Conservation (phyloP, 768 basidiomycete species). For the Naganishia antarctica region DNA sequence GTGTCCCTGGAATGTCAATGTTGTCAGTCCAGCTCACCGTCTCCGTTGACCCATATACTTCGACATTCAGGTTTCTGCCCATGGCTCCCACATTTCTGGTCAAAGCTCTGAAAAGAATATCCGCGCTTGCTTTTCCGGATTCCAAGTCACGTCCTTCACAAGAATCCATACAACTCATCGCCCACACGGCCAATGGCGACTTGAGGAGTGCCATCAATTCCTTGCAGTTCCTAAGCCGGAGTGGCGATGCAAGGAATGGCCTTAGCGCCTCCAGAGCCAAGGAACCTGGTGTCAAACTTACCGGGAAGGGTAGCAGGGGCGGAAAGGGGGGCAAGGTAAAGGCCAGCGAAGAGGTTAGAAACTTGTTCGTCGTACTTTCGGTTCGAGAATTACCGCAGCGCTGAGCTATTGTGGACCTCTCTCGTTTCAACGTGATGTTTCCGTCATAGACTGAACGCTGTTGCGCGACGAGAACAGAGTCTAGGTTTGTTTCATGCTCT, state of each 20-base stretch:
- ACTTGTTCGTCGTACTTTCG: not conserved
- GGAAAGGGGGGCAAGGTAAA: slow-evolving; percentile 41
- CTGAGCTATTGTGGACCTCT: no score
- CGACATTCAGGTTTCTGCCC: slow-evolving; percentile 71
- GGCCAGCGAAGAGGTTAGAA: not conserved
- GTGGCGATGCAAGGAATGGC: slow-evolving; percentile 35
- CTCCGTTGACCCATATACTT: not conserved
- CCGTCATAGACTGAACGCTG: slow-evolving; percentile 59
- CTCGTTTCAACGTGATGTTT: not conserved
- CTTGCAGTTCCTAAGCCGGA: slow-evolving; percentile 72
- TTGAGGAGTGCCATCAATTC: slow-evolving; percentile 90
- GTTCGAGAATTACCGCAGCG: no score
- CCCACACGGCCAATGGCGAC: slow-evolving; percentile 79
- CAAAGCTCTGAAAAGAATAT: slow-evolving; percentile 68
- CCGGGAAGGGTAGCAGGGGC: slow-evolving; percentile 41
- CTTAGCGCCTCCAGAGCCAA: slow-evolving; percentile 23
- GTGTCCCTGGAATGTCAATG: slow-evolving; percentile 35
- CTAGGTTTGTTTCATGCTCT: slow-evolving; percentile 84
- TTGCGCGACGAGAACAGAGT: slow-evolving; percentile 78
- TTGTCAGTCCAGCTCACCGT: not conserved
- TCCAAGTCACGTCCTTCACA: slow-evolving; percentile 54
- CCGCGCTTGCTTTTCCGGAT: slow-evolving; percentile 53
- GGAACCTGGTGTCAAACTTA: slow-evolving; percentile 18
- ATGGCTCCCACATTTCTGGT: slow-evolving; percentile 80
- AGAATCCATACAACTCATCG: slow-evolving; percentile 67